A percentile compares a stretch with the other conserved stretches of the same genome.
These are phyloP conservation scores for Mycena sp. DNA, from an alignment of 1,284 basidiomycete species.

Conservation along the genomic window DNA sequence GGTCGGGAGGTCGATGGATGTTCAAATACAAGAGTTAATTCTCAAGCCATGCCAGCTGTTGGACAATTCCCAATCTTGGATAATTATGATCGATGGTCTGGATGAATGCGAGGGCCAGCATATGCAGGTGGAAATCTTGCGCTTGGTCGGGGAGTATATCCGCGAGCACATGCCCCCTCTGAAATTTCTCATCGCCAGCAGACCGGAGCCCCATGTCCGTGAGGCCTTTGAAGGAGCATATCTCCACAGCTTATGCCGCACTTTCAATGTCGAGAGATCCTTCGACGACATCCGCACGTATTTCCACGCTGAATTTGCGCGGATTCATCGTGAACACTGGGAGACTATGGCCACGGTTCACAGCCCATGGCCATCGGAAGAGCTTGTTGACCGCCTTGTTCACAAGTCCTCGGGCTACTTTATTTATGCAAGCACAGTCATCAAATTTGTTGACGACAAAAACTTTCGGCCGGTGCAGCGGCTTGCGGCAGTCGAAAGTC, in stretches of 20 bases:
- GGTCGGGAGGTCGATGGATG: background rate
- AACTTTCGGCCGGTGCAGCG: conserved; percentile 10
- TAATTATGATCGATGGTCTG: conserved; percentile 8
- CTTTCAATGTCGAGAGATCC: background rate
- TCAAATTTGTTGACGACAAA: conserved; percentile 21
- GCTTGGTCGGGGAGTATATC: background rate
- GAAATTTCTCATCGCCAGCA: background rate
- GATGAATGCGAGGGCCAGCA: background rate
- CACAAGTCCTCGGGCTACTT: conserved; percentile 25
- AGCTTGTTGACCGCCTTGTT: conserved; percentile 8
- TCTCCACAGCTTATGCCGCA: background rate
- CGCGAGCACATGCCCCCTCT: background rate
- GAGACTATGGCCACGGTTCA: conserved; percentile 8
- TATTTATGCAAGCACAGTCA: conserved; percentile 24
- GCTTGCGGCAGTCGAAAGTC: background rate
- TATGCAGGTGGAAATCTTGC: background rate
- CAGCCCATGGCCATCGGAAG: conserved; percentile 12
- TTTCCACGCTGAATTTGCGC: conserved; percentile 48
- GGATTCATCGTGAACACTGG: conserved; percentile 32
- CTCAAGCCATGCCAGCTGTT: background rate
- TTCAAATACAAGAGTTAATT: background rate
- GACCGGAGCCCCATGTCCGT: background rate
- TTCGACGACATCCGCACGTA: conserved; percentile 36
- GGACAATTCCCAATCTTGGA: too few species aligned
- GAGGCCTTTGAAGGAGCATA: background rate